These are phyloP conservation scores for Acanthamoeba culbertsoni DNA, from an alignment of 208 protist genomes.

Conservation along the genomic window DNA sequence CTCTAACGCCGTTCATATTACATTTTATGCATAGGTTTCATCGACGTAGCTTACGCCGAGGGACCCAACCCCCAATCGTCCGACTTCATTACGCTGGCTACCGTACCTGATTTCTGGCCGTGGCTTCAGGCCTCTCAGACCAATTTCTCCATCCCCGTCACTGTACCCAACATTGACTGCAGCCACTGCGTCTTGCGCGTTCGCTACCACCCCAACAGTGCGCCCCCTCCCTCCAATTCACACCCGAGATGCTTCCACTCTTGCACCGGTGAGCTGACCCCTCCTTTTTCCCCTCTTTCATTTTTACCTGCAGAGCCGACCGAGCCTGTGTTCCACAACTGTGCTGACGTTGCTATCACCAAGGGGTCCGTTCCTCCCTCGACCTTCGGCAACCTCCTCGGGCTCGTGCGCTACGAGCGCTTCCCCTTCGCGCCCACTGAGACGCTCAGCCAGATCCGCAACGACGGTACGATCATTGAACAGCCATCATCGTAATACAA, in stretches of 20 bases:
- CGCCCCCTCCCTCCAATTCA: neutral
- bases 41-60: neutral
- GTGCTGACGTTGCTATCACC: neutral
- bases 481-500: neutral
- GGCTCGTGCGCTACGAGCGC: neutral
- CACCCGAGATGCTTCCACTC: too few relatives aligned
- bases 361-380: neutral
- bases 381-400: neutral
- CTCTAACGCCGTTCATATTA: too few relatives aligned
- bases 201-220: constrained; percentile 16
- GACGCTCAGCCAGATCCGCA: neutral
- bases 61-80: neutral
- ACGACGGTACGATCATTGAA: neutral
- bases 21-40: neutral
- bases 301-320: neutral
- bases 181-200: neutral
- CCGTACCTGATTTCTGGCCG: neutral
- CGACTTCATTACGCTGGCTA: neutral
- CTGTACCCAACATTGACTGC: neutral
- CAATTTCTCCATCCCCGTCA: constrained; percentile 12
- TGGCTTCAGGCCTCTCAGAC: constrained; percentile 4
- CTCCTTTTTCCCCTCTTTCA: too few relatives aligned
- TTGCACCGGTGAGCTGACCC: too few relatives aligned
- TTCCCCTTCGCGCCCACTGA: neutral
- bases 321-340: constrained; percentile 18